These are phyloP conservation scores for Prillingera fragicola DNA, from an alignment of 1,284 basidiomycete species.

Conservation along the genomic window DNA sequence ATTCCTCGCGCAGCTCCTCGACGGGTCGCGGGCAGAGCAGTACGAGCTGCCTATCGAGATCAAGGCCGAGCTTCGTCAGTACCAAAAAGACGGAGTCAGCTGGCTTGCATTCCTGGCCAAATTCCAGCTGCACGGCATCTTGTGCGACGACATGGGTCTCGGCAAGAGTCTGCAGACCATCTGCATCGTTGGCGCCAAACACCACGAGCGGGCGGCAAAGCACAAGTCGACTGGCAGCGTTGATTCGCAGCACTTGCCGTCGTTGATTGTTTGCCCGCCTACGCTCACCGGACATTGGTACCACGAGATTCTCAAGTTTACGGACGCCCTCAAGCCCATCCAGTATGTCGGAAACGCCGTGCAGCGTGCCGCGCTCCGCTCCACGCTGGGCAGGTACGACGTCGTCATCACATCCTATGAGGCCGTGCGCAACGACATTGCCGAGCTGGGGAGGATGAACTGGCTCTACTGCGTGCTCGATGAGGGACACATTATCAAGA, in stretches of 20 bases:
- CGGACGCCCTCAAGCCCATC: slow-evolving; percentile 68
- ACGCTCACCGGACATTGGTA: slow-evolving; percentile 98
- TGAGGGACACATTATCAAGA: slow-evolving; percentile 98
- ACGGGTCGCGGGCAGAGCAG: slow-evolving; percentile 88
- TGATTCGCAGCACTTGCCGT: slow-evolving; percentile 81
- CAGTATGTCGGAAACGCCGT: slow-evolving; percentile 86
- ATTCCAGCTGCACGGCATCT: slow-evolving; percentile 94
- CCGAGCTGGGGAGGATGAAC: slow-evolving; percentile 63
- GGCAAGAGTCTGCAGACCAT: slow-evolving; percentile 98
- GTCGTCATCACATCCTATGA: slow-evolving; percentile 97
- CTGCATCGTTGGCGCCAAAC: slow-evolving; percentile 92
- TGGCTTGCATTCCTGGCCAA: slow-evolving; percentile 97
- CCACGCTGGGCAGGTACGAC: slow-evolving; percentile 68
- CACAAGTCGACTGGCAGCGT: slow-evolving; percentile 64
- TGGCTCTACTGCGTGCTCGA: slow-evolving; percentile 98
- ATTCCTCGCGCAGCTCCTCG: slow-evolving; percentile 89
- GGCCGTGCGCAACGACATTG: slow-evolving; percentile 90
- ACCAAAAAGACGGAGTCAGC: slow-evolving; percentile 97
- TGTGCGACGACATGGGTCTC: slow-evolving; percentile 99
- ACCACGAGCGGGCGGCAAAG: slow-evolving; percentile 73
- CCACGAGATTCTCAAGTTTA: slow-evolving; percentile 93
- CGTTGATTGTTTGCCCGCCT: slow-evolving; percentile 92
- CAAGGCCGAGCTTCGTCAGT: slow-evolving; percentile 91
- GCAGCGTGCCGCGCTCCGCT: slow-evolving; percentile 68
- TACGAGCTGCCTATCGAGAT: slow-evolving; percentile 83